Percentiles rank a stretch among this genome's conserved stretches.
Conservation (phyloP, 2,329 filamentous ascomycete species). For the Hirsutella thompsonii region DNA sequence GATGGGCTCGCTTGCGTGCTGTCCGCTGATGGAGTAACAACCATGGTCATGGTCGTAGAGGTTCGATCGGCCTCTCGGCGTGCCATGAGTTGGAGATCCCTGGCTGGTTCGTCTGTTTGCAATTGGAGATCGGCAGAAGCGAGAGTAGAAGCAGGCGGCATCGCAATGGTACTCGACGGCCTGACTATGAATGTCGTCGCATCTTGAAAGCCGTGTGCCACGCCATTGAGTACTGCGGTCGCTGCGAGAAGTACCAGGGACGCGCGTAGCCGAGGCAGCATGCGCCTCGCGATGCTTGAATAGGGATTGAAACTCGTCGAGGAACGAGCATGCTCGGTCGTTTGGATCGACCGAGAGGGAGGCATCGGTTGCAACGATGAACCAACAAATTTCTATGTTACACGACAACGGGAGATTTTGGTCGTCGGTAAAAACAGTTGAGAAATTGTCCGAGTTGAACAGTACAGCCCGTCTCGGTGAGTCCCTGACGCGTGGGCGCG, state of each 20-base stretch:
- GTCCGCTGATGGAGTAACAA: background rate
- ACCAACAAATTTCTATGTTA: too few relatives aligned
- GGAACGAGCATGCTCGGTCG: background rate
- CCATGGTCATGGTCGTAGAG: background rate
- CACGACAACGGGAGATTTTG: too few relatives aligned
- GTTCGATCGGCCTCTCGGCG: background rate
- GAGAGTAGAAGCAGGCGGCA: background rate
- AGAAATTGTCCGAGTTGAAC: too few relatives aligned
- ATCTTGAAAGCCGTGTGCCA: conserved; percentile 1
- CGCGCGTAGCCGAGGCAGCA: conserved; percentile 1
- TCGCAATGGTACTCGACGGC: background rate
- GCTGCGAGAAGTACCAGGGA: conserved; percentile 2
- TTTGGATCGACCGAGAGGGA: background rate
- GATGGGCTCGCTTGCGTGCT: background rate
- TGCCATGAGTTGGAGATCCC: background rate
- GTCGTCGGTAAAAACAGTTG: too few relatives aligned
- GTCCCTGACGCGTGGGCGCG: too few relatives aligned
- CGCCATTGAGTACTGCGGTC: conserved; percentile 2
- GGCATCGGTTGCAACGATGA: background rate
- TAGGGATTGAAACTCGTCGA: background rate
- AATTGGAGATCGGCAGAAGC: background rate
- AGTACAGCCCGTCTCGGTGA: too few relatives aligned
- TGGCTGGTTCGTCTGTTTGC: background rate
- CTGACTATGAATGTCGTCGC: background rate
- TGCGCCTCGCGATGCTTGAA: background rate